Evolutionary conservation across 768 basidiomycete genomes (phyloP), one percentile per base, ranked within the genome.

Genomic region (Scleroderma citrinum): DNA sequence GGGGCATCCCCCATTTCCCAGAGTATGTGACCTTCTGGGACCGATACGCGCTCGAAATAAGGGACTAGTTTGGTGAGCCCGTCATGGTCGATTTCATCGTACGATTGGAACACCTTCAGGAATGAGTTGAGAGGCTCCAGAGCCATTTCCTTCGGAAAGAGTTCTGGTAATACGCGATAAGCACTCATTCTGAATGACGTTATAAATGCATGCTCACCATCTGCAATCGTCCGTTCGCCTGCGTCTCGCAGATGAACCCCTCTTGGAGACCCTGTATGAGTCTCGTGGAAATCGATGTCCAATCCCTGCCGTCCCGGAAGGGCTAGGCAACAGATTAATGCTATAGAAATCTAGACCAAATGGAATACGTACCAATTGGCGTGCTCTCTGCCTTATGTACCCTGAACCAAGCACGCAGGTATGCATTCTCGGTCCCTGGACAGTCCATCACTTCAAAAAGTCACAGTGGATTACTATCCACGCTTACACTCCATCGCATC

Each of bases 351-450:
- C 13, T 8, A 47, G 45, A 17, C 44, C 36, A 16, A 32, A 39
- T 40, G 10, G 7, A 37, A 12, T 10, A 4, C 21, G 32, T 48
- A 82, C 76, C 54, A 67, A 74, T 54, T 31, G 70, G 48, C 48
- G 59, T 24, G 2, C 65, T 70, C 59, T 87, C 82, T 19, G 75
- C 63, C 58, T 84, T 84, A 59, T 81, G 80, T 1, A 80, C 77
- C 51, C 73, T 71, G 55, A 87, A 86, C 87, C 86, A 89, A 7
- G 87, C 83, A 46, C 78, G 79, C 53, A 97, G 61, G 68, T 96
- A 96, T 0, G 81, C 87, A 67, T 97, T 97, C 69, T 97, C 93
- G 0, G 91, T 94, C 93, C 93, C 88, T 77, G 21, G 38, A n/a
- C 12, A 31, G 20, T 17, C 39, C 12, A 37, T 52, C 35, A 54